Evolutionary conservation across 805 yeast species (phyloP).

Genomic region (Saccharomyces kudriavzevii): DNA sequence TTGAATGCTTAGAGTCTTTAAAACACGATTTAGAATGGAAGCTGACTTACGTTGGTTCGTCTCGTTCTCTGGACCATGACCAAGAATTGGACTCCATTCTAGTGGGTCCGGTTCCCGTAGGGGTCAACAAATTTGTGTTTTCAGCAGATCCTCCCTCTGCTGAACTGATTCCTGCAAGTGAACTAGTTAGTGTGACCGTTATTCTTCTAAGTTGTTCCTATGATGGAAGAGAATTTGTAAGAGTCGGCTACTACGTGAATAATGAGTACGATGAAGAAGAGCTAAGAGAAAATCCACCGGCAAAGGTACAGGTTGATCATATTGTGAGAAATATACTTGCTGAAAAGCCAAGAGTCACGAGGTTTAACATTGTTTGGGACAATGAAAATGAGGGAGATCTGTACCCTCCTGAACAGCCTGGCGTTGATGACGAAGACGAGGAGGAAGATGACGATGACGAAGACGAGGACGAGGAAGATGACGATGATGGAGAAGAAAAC

Average conservation of each 20-base stretch:
- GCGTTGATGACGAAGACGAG: slow-evolving; percentile 52
- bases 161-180: slow-evolving; percentile 91
- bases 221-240: slow-evolving; percentile 86
- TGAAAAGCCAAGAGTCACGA: slow-evolving; percentile 94
- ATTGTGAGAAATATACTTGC: slow-evolving; percentile 92
- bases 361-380: slow-evolving; percentile 97
- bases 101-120: slow-evolving; percentile 99
- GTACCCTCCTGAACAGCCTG: slow-evolving; percentile 72
- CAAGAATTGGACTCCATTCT: slow-evolving; percentile 91
- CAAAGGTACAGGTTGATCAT: slow-evolving; percentile 85
- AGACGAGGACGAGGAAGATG: slow-evolving; percentile 44
- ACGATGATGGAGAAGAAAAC: slow-evolving; percentile 39
- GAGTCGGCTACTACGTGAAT: slow-evolving; percentile 96
- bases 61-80: slow-evolving; percentile 89
- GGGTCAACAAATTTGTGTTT: slow-evolving; percentile 85
- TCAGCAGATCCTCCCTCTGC: slow-evolving; percentile 96
- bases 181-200: slow-evolving; percentile 90
- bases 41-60: slow-evolving; percentile 91
- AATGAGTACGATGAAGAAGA: slow-evolving; percentile 95
- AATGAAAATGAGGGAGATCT: slow-evolving; percentile 59
- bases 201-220: slow-evolving; percentile 88
- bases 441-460: slow-evolving; percentile 59
- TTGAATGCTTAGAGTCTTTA: slow-evolving; percentile 89
- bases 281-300: slow-evolving; percentile 85
- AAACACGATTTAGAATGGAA: slow-evolving; percentile 91